Evolutionary conservation across 169 alveolate genomes (phyloP).

Genomic region (Cryptosporidium felis): DNA sequence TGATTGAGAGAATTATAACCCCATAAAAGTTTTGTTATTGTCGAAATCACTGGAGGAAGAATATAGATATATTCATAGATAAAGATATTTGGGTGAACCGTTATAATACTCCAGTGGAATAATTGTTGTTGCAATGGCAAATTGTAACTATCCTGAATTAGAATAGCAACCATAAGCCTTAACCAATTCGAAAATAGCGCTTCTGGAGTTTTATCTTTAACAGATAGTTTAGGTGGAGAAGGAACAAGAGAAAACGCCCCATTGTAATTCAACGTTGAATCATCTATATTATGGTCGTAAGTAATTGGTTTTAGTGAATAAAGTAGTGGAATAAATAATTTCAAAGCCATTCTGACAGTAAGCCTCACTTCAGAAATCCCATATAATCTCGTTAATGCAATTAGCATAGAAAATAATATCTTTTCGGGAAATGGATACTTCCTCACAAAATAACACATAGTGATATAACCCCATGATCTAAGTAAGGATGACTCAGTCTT

Average conservation of each 20-base stretch:
- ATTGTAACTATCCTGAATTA: conserved; percentile 62
- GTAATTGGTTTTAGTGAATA: conserved; percentile 9
- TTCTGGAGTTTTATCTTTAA: conserved; percentile 51
- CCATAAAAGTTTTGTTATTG: conserved; percentile 54
- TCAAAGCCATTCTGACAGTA: conserved; percentile 33
- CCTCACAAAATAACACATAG: conserved; percentile 64
- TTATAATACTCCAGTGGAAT: conserved; percentile 53
- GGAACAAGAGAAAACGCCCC: conserved; percentile 30
- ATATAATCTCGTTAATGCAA: conserved; percentile 55
- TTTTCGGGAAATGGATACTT: conserved; percentile 67
- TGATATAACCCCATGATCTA: conserved; percentile 65
- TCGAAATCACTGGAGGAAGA: conserved; percentile 50
- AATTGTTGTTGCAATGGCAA: conserved; percentile 58
- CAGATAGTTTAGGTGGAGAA: conserved; percentile 39
- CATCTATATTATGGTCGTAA: not conserved
- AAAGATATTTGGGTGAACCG: conserved; percentile 21
- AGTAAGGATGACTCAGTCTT: conserved; percentile 62
- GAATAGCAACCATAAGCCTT: conserved; percentile 51
- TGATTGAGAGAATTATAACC: not conserved
- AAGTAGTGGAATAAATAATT: conserved; percentile 43
- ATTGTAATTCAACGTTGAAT: not conserved
- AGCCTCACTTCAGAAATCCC: conserved; percentile 67
- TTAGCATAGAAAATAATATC: conserved; percentile 57
- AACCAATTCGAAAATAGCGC: conserved; percentile 48
- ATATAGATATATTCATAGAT: conserved; percentile 1